These are phyloP conservation scores for Pseudocercospora cruenta DNA, from an alignment of 2,329 filamentous ascomycete genomes.

Conservation along the genomic window DNA sequence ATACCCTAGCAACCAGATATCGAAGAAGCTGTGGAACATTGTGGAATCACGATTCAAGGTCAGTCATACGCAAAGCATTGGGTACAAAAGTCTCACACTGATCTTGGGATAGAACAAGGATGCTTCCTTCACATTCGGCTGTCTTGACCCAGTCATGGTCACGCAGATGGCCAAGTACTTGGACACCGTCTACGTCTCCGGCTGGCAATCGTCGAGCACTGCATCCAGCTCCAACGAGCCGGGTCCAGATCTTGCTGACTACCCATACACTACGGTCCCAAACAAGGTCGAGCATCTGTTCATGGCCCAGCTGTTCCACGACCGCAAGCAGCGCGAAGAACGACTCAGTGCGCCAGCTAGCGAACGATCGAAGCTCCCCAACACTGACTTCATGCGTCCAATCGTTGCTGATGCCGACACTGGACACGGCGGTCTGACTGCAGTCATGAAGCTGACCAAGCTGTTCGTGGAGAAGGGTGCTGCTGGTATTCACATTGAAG, in stretches of 20 bases:
- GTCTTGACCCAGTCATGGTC: slow-evolving; percentile 96
- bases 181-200: slow-evolving; percentile 97
- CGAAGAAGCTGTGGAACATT: slow-evolving; percentile 94
- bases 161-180: slow-evolving; percentile 99
- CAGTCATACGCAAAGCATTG: slow-evolving; percentile 32
- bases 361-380: slow-evolving; percentile 72
- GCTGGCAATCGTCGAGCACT: slow-evolving; percentile 97
- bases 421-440: slow-evolving; percentile 94
- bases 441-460: slow-evolving; percentile 99
- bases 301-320: slow-evolving; percentile 98
- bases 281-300: slow-evolving; percentile 98
- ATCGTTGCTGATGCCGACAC: slow-evolving; percentile 98
- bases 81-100: not conserved
- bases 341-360: slow-evolving; percentile 75
- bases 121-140: slow-evolving; percentile 94
- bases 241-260: slow-evolving; percentile 95
- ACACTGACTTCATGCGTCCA: slow-evolving; percentile 90
- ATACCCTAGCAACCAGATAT: slow-evolving; percentile 84
- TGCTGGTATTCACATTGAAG: slow-evolving; percentile 97
- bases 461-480: slow-evolving; percentile 96
- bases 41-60: slow-evolving; percentile 86
- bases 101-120: slow-evolving; percentile 66
- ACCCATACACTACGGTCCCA: slow-evolving; percentile 90
- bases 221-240: slow-evolving; percentile 94
- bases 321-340: slow-evolving; percentile 97